A percentile compares a stretch with the other conserved stretches of the same genome.
These are phyloP conservation scores for Leccinum olivaceoglutinosum DNA, from an alignment of 1,284 basidiomycete species.

Conservation along the genomic window DNA sequence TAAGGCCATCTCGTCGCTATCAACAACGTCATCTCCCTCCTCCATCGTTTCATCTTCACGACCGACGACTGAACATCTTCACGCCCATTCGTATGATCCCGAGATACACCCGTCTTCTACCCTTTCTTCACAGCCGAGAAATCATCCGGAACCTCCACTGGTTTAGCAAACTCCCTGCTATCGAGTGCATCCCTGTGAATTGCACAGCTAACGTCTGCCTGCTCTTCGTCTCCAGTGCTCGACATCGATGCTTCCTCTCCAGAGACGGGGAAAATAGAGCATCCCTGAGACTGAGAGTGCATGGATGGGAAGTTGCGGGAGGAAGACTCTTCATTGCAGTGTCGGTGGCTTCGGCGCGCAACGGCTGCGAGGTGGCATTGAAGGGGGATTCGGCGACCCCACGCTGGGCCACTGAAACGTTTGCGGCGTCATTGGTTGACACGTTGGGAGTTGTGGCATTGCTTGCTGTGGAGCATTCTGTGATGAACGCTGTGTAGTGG, in stretches of 20 bases:
- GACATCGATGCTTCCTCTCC: background rate
- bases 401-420: conserved; percentile 8
- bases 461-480: conserved; percentile 1
- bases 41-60: conserved; percentile 1
- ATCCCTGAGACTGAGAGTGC: background rate
- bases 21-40: conserved; percentile 9
- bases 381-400: background rate
- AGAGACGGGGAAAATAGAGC: background rate
- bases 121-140: conserved; percentile 6
- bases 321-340: background rate
- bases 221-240: background rate
- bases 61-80: conserved; percentile 7
- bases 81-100: conserved; percentile 3
- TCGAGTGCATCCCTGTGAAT: conserved; percentile 8
- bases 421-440: conserved; percentile 2
- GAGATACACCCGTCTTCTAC: conserved; percentile 7
- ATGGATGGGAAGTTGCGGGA: conserved; percentile 1
- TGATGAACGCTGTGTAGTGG: conserved; percentile 6
- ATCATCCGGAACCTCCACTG: background rate
- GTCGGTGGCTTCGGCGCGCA: background rate
- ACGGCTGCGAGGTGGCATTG: background rate
- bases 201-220: background rate
- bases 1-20: conserved; percentile 22
- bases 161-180: conserved; percentile 11
- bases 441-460: background rate